Evolutionary conservation across 2,329 filamentous ascomycete genomes (phyloP), one percentile per base, ranked within the genome.

Genomic region (Pyrenophora graminea): DNA sequence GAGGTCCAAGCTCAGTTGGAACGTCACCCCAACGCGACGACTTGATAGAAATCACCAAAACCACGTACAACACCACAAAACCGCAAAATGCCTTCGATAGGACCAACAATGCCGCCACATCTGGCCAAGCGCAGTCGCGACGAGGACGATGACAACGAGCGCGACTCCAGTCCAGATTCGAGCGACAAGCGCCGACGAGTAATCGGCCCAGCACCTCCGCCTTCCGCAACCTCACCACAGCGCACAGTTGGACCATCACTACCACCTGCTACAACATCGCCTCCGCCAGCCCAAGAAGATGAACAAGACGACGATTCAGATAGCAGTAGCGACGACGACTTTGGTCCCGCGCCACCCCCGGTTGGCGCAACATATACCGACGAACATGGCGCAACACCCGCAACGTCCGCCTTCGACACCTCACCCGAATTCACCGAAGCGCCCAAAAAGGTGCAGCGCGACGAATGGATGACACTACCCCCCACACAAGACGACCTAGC

Each of bases 81-180:
- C 9, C 27, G 27, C 65, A 74, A 15, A 17, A 90, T 90, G 87
- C 77, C 85, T 43, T 85, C 83, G 30, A 85, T 90, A 66, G 88
- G 88, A 4, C 88, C 89, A 12, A 79, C 85, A 53, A 72, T 91
- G 19, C 88, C 89, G 10, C 80, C 87, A 4, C 84, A 89, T 55
- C 79, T 88, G 36, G 62, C 79, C 9, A 79, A 82, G 70, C 67
- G 74, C 56, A 74, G 84, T 79, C 75, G 75, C 71, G 61, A 79
- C 58, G 71, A 75, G 51, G 74, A 79, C 27, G 75, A 74, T 52
- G 36, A 44, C 71, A 60, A 79, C 53, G 63, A 73, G 9, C 48
- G 70, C 72, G 72, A 68, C 62, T 56, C 70, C 6, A 69, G 68
- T 55, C 72, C 77, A 62, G 72, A 76, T 32, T 68, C 66, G 17